phyloP scores from a whole-genome alignment of 108 stramenopile species.

The Nitzschia putrida region DNA sequence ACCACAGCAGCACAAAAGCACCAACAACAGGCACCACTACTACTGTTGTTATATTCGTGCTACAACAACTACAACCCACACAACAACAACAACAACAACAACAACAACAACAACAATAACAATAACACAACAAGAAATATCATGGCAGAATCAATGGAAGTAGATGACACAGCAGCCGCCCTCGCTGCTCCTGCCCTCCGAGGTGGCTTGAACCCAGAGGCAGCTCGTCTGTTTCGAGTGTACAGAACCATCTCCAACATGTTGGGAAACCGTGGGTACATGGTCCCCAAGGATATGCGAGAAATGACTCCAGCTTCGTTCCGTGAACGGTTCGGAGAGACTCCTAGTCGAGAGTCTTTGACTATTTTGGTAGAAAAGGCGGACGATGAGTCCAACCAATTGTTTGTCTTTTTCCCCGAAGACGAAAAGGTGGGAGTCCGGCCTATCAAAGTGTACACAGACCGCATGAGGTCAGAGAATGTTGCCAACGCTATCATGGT shows the following conservation, averaged over 20 bases:
- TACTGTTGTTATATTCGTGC: too few relatives aligned
- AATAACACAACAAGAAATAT: background rate
- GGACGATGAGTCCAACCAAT: conserved; percentile 84
- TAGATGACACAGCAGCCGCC: conserved; percentile 38
- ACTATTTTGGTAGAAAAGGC: conserved; percentile 89
- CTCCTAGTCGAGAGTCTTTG: conserved; percentile 74
- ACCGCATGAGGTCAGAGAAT: conserved; percentile 85
- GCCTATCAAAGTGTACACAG: conserved; percentile 89
- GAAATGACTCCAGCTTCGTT: conserved; percentile 87
- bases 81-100: too few relatives aligned
- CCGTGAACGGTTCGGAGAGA: conserved; percentile 77
- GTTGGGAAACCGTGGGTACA: conserved; percentile 89
- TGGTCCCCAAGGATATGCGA: conserved; percentile 81
- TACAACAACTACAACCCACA: too few relatives aligned
- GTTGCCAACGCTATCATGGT: conserved; percentile 90
- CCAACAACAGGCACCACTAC: too few relatives aligned
- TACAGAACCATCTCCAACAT: conserved; percentile 89
- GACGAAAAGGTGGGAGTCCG: conserved; percentile 95
- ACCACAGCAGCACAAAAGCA: too few relatives aligned
- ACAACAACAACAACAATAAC: too few relatives aligned
- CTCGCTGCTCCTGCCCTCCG: conserved; percentile 48
- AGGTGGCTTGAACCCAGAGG: conserved; percentile 63
- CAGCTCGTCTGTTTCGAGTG: conserved; percentile 90
- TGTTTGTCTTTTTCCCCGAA: conserved; percentile 95
- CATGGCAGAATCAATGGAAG: conserved; percentile 30